These are phyloP conservation scores for Blastocystis sp. DNA, from an alignment of 352 stramenopile species.

Conservation along the genomic window DNA sequence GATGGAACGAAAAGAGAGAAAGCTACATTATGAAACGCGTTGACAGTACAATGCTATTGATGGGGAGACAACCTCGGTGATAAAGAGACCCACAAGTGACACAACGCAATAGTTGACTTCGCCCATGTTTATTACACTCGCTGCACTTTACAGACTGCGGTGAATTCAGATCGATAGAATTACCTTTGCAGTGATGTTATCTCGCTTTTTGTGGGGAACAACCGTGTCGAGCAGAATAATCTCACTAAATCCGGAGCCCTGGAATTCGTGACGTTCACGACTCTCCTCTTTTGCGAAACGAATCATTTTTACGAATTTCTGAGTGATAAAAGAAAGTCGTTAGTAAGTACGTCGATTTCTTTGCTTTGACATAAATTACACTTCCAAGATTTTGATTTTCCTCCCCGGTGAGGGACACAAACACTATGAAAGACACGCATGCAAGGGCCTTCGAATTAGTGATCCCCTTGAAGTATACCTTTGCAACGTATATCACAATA, in stretches of 20 bases:
- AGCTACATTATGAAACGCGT: slow-evolving; percentile 24
- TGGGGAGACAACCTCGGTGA: slow-evolving; percentile 10
- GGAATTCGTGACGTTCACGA: background rate
- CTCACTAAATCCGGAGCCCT: slow-evolving; percentile 25
- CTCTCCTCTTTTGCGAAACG: background rate
- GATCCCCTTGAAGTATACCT: background rate
- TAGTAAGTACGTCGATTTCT: background rate
- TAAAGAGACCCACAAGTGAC: slow-evolving; percentile 29
- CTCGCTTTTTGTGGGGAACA: slow-evolving; percentile 44
- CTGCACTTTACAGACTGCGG: slow-evolving; percentile 6
- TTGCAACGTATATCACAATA: slow-evolving; percentile 32
- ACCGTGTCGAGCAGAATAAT: slow-evolving; percentile 25
- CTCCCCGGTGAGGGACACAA: background rate
- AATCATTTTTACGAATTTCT: slow-evolving; percentile 41
- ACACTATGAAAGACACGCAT: slow-evolving; percentile 12
- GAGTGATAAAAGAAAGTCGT: no score
- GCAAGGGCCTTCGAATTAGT: background rate
- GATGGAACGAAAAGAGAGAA: background rate
- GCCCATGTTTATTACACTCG: slow-evolving; percentile 18
- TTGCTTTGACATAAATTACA: slow-evolving; percentile 40
- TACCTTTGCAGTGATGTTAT: background rate
- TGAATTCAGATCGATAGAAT: background rate
- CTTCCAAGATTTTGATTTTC: background rate
- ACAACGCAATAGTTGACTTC: slow-evolving; percentile 34
- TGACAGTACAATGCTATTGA: slow-evolving; percentile 28